Percentiles rank a stretch among this genome's conserved stretches.
Conservation (phyloP, 768 basidiomycete species). For the Terana coerulea region DNA sequence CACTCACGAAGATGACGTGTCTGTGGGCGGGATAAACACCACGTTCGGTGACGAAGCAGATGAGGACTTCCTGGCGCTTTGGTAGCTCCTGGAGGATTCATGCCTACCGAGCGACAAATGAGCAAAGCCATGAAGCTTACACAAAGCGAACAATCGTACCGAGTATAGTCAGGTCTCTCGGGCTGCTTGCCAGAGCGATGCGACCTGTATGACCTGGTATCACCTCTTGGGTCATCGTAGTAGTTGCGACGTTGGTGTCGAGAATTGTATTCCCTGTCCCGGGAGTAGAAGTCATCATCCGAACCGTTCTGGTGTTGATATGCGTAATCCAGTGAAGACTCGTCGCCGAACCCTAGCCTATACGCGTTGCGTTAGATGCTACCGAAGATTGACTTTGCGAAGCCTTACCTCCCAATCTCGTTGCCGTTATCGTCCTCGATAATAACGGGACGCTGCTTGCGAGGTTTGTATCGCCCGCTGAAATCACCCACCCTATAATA, state of each 20-base stretch:
- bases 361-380: too few species aligned
- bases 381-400: too few species aligned
- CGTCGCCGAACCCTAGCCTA: conserved; percentile 24
- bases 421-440: conserved; percentile 57
- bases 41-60: background rate
- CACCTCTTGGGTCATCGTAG: conserved; percentile 11
- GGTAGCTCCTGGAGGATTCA: too few species aligned
- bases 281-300: conserved; percentile 12
- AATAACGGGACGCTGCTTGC: conserved; percentile 23
- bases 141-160: too few species aligned
- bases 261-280: conserved; percentile 20
- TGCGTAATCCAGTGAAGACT: conserved; percentile 14
- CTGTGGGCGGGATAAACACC: conserved; percentile 8
- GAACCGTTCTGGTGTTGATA: conserved; percentile 14
- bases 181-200: background rate
- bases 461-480: conserved; percentile 24
- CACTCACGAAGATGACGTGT: background rate
- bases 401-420: conserved; percentile 55
- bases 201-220: background rate
- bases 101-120: too few species aligned
- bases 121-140: too few species aligned
- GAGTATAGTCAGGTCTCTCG: background rate
- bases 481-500: conserved; percentile 50
- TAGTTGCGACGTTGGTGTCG: conserved; percentile 17
- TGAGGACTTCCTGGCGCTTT: background rate